Evolutionary conservation across 108 stramenopile species (phyloP).

Genomic region (Nitzschia sp.): DNA sequence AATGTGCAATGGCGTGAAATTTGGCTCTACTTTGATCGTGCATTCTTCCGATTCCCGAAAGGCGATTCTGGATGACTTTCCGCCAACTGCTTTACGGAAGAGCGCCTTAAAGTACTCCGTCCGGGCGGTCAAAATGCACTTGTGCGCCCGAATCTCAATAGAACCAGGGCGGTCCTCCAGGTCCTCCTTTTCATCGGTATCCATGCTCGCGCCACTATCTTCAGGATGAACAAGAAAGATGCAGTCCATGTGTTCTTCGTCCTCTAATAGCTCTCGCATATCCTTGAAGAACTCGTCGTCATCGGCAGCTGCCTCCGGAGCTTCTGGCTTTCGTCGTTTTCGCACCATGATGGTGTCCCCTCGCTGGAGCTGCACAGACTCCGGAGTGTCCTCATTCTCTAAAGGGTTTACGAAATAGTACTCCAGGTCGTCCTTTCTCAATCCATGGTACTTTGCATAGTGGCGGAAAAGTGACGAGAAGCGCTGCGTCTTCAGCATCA

Average conservation of each 20-base stretch:
- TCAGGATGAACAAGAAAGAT: conserved; percentile 63
- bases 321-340: conserved; percentile 72
- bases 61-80: conserved; percentile 22
- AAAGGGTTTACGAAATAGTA: conserved; percentile 95
- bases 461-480: conserved; percentile 96
- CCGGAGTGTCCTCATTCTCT: conserved; percentile 93
- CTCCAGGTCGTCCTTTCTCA: conserved; percentile 95
- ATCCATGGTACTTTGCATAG: conserved; percentile 98
- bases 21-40: conserved; percentile 75
- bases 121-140: conserved; percentile 92
- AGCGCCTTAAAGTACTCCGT: conserved; percentile 97
- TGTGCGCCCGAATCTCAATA: conserved; percentile 91
- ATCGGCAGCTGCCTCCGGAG: conserved; percentile 82
- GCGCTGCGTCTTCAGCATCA: conserved; percentile 96
- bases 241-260: conserved; percentile 89
- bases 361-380: conserved; percentile 87
- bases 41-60: conserved; percentile 78
- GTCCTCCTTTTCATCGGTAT: conserved; percentile 31
- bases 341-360: conserved; percentile 93
- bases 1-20: conserved; percentile 73
- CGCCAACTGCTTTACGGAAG: conserved; percentile 76
- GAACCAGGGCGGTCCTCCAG: background rate
- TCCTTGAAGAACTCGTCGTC: conserved; percentile 89
- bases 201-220: conserved; percentile 20
- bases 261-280: conserved; percentile 83